Evolutionary conservation across 805 yeast species (phyloP), one percentile per base, ranked within the genome.

Genomic region (Yamadazyma philogaea): DNA sequence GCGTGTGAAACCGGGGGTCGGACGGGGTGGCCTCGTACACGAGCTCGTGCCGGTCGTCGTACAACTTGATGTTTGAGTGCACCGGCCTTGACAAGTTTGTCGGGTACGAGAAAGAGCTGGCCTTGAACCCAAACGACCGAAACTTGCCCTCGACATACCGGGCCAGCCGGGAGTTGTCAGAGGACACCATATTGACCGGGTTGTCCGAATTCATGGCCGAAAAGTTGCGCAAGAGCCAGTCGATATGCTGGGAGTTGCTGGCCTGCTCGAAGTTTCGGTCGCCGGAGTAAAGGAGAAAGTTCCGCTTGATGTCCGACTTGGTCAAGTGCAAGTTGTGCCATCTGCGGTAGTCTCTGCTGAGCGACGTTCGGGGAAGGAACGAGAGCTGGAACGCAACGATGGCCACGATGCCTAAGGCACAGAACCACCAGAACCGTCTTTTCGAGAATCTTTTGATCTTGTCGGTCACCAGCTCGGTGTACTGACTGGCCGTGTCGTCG

Each of bases 351-450:
- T 90, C 96, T 49, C 96, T 68, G 38, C 84, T 79, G 15, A 87
- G 66, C 2, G 96, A 86, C 1, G 97, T 87, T 44, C 96, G 63
- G 1, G 96, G 96, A 12, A 88, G 68, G 57, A 89, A 89, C 0
- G 83, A 78, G 38, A 87, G 66, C 31, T 85, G 78, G 56, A 85
- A 79, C 2, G 76, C 68, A 12, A 78, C 54, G 27, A 80, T 61
- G 36, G 80, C 78, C 2, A 72, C 40, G 2, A 79, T 46, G 1
- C 87, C 85, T 17, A 78, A 55, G 0, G 67, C 56, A 36, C 73
- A 63, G 46, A 73, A 70, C 50, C 73, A 65, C 59, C 74, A 61
- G 43, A 80, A 72, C n/a, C 70, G 40, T 40, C 75, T 48, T 36
- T 60, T 60, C 20, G 59, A 51, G 41, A 54, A 55, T 32, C 46